Conservation (phyloP, 805 yeast genomes). For the Candida pseudoglaebosa region DNA sequence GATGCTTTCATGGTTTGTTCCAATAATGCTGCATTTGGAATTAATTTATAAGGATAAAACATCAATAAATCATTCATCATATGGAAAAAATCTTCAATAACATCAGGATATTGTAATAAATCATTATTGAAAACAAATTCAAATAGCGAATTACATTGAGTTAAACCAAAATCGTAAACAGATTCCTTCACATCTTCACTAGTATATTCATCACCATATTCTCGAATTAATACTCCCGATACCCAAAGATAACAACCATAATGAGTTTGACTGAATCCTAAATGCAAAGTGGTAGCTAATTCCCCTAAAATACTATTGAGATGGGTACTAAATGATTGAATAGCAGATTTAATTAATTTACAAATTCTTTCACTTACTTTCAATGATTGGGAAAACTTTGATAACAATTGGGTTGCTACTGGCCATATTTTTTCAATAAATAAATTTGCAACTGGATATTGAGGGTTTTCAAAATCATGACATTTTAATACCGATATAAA, state of each 20-base stretch:
- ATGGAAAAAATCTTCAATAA: constrained; percentile 82
- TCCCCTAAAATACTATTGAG: constrained; percentile 57
- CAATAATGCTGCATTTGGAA: constrained; percentile 43
- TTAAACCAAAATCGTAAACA: constrained; percentile 69
- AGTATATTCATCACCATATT: constrained; percentile 56
- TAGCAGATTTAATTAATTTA: constrained; percentile 61
- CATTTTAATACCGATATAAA: constrained; percentile 57
- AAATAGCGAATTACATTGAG: constrained; percentile 61
- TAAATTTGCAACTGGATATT: constrained; percentile 50
- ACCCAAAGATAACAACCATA: constrained; percentile 89
- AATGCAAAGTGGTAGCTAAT: constrained; percentile 61
- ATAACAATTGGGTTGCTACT: constrained; percentile 43
- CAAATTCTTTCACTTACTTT: constrained; percentile 71
- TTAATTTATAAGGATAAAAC: constrained; percentile 61
- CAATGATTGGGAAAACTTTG: constrained; percentile 53
- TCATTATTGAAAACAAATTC: constrained; percentile 27
- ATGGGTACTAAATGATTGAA: constrained; percentile 59
- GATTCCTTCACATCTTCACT: constrained; percentile 49
- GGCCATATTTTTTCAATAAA: constrained; percentile 60
- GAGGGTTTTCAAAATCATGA: constrained; percentile 28
- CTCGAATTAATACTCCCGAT: constrained; percentile 75
- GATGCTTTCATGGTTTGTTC: constrained; percentile 56
- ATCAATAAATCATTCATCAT: constrained; percentile 74
- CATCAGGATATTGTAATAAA: constrained; percentile 48
- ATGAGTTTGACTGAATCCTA: constrained; percentile 65